Evolutionary conservation across 2,329 filamentous ascomycete species (phyloP).

Genomic region (Talaromyces pinophilus): DNA sequence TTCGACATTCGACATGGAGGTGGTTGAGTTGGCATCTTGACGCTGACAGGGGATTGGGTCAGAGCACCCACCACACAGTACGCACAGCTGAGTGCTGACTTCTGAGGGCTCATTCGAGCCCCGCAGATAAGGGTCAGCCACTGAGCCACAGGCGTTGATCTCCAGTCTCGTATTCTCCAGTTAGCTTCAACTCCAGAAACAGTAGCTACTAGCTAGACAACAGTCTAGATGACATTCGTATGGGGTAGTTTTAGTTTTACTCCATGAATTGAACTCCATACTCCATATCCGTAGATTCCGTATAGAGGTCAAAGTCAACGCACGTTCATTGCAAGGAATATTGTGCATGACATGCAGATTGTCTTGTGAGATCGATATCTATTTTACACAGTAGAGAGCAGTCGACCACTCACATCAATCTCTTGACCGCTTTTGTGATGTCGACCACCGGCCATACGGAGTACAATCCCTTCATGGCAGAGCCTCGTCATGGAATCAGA

Average conservation of each 20-base stretch:
- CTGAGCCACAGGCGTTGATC: constrained; percentile 7
- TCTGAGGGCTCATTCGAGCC: not conserved
- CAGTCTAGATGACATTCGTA: too few species aligned
- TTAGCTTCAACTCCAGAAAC: not conserved
- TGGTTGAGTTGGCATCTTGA: constrained; percentile 7
- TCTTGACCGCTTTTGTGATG: constrained; percentile 15
- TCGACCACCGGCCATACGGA: not conserved
- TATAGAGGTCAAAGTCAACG: not conserved
- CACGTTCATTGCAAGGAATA: not conserved
- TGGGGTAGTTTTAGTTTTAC: not conserved
- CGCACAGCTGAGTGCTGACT: not conserved
- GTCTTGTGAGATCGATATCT: not conserved
- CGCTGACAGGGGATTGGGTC: not conserved
- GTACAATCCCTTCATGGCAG: not conserved
- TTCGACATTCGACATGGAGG: not conserved
- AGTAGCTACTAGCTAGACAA: too few species aligned
- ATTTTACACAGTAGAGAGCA: not conserved
- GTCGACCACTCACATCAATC: not conserved
- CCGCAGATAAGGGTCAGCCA: constrained; percentile 15
- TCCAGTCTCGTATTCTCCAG: not conserved
- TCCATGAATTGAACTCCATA: not conserved
- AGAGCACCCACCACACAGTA: not conserved
- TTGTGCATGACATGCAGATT: not conserved
- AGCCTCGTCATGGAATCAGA: constrained; percentile 4
- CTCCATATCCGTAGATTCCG: not conserved